Conservation (phyloP, 2,329 filamentous ascomycete species). For the Trichoderma simmonsii region DNA sequence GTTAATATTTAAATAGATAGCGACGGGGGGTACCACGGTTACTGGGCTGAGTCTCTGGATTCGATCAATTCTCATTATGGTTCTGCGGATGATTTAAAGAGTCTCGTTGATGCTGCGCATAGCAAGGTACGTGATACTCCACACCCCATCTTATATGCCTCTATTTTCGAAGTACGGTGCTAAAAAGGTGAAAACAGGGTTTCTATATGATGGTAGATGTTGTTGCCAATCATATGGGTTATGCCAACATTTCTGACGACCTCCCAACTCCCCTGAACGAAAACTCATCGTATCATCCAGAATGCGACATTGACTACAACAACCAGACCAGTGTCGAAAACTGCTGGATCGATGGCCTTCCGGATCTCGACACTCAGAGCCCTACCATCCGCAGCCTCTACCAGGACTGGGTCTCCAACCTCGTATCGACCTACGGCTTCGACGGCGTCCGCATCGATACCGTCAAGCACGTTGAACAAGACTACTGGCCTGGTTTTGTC, state of each 20-base stretch:
- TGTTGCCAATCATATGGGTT: slow-evolving; percentile 57
- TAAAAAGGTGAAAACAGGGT: slow-evolving; percentile 21
- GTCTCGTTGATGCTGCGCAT: slow-evolving; percentile 54
- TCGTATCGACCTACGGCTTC: slow-evolving; percentile 60
- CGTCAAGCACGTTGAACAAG: slow-evolving; percentile 58
- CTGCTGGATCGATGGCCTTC: slow-evolving; percentile 58
- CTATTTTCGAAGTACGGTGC: not conserved
- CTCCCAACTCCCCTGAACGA: slow-evolving; percentile 47
- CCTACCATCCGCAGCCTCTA: slow-evolving; percentile 47
- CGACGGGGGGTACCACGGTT: slow-evolving; percentile 52
- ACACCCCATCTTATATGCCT: not conserved
- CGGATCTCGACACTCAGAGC: slow-evolving; percentile 58
- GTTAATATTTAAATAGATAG: slow-evolving; percentile 27
- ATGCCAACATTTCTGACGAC: slow-evolving; percentile 47
- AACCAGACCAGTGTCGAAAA: slow-evolving; percentile 46
- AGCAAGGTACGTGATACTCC: slow-evolving; percentile 43
- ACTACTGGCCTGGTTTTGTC: slow-evolving; percentile 56
- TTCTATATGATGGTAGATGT: slow-evolving; percentile 60
- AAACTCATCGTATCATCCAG: slow-evolving; percentile 57
- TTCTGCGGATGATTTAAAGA: slow-evolving; percentile 55
- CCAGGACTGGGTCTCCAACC: slow-evolving; percentile 55
- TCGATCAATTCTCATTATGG: slow-evolving; percentile 58
- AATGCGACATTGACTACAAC: slow-evolving; percentile 56
- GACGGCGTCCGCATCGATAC: slow-evolving; percentile 61
- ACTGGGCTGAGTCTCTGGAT: slow-evolving; percentile 47